These are phyloP conservation scores for Ilyonectria robusta DNA, from an alignment of 2,329 filamentous ascomycete species.

Conservation along the genomic window DNA sequence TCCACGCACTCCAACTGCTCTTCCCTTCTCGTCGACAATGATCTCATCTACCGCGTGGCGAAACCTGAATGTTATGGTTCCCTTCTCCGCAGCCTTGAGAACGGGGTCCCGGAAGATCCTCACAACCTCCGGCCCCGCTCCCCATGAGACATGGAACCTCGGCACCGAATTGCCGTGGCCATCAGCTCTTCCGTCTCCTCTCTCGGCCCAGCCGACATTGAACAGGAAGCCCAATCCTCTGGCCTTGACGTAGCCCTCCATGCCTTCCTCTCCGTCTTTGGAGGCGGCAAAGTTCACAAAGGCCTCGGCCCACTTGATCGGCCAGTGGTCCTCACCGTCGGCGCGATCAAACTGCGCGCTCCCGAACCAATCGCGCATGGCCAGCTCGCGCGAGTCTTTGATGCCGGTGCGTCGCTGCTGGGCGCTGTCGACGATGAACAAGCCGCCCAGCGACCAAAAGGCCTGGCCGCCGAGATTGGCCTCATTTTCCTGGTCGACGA, in stretches of 20 bases:
- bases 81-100: constrained; percentile 64
- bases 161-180: constrained; percentile 75
- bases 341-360: constrained; percentile 72
- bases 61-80: constrained; percentile 68
- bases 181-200: constrained; percentile 67
- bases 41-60: constrained; percentile 71
- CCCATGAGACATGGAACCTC: constrained; percentile 75
- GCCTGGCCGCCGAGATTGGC: constrained; percentile 72
- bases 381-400: constrained; percentile 69
- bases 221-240: constrained; percentile 66
- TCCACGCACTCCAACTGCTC: constrained; percentile 68
- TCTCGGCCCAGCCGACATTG: constrained; percentile 74
- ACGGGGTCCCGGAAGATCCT: constrained; percentile 71
- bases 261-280: constrained; percentile 57
- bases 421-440: constrained; percentile 72
- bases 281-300: constrained; percentile 72
- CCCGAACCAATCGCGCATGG: constrained; percentile 71
- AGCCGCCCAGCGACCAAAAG: constrained; percentile 74
- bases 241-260: constrained; percentile 70
- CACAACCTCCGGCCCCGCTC: constrained; percentile 72
- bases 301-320: constrained; percentile 72
- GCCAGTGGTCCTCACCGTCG: constrained; percentile 67
- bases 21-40: constrained; percentile 66
- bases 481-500: constrained; percentile 72
- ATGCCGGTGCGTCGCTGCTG: constrained; percentile 72